Evolutionary conservation across 1,284 basidiomycete species (phyloP).

Genomic region (Rhodofomes roseus): DNA sequence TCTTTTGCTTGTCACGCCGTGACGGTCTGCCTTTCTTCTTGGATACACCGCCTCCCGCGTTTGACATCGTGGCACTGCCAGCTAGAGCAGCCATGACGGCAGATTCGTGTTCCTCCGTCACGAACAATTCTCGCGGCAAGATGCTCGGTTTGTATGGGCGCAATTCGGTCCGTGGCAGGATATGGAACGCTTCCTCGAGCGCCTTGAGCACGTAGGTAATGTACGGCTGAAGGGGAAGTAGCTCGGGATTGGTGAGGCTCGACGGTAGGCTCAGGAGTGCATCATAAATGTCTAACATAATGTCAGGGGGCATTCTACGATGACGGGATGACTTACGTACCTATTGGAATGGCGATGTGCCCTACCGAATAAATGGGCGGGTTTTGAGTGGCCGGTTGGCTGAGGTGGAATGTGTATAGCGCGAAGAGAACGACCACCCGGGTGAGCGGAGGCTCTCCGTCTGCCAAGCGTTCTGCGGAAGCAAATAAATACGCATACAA

Average conservation of each 20-base stretch:
- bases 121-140: constrained; percentile 62
- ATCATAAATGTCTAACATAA: constrained; percentile 47
- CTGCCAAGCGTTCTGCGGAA: constrained; percentile 47
- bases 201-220: constrained; percentile 43
- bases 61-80: neutral
- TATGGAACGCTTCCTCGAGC: constrained; percentile 51
- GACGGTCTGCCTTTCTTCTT: constrained; percentile 69
- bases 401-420: constrained; percentile 61
- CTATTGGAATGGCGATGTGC: constrained; percentile 55
- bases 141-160: constrained; percentile 54
- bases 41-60: constrained; percentile 14
- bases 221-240: constrained; percentile 46
- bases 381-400: constrained; percentile 53
- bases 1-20: constrained; percentile 54
- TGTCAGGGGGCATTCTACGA: constrained; percentile 7
- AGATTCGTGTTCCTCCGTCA: constrained; percentile 35
- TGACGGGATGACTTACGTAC: constrained; percentile 32
- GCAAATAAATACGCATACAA: constrained; percentile 1
- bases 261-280: constrained; percentile 44
- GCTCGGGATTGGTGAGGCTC: constrained; percentile 32
- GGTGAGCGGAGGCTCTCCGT: constrained; percentile 44
- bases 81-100: constrained; percentile 9
- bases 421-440: constrained; percentile 60
- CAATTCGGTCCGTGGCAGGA: constrained; percentile 50
- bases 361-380: constrained; percentile 44